Evolutionary conservation across 2,329 filamentous ascomycete species (phyloP), one percentile per base, ranked within the genome.

Genomic region (Monilinia fructigena): DNA sequence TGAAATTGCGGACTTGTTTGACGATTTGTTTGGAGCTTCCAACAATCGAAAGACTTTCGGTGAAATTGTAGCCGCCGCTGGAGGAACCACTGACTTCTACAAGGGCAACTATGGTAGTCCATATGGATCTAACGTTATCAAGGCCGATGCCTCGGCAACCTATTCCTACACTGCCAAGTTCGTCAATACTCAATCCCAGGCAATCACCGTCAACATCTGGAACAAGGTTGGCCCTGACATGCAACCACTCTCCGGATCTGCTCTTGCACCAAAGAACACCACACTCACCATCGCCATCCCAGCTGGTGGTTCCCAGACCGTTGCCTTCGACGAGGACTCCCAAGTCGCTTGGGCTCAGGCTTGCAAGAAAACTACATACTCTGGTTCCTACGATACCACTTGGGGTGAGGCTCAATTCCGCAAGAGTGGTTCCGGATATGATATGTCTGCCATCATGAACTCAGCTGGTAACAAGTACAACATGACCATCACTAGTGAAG

Each of bases 381-480:
- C 71, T 12, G 73, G 74, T 47, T 68, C 67, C 1, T 76, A 69
- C 26, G 70, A 66, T 1, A 73, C 70, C 10, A 72, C 69, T 12
- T 76, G 72, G 72, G 72, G 71, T 14, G 74, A 76, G 68, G 67
- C 53, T 11, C 72, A 74, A 65, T 74, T 74, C 55, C n/a, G 65
- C 11, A 53, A 48, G 18, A 68, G 66, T 31, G 74, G 74, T 14
- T 70, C 66, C 50, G 74, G 74, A 67, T 75, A 73, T 20, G 73
- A 76, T 55, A 64, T 75, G 28, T 76, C 74, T 10, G 73, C 73
- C 45, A 76, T 76, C 67, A 68, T 71, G 66, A 76, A 75, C 69
- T n/a, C 69, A 2, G 50, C 55, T 18, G 68, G 69, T 23, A 76
- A 74, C 66, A 70, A 68, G 60, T 76, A 76, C 48, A 66, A 72